A percentile compares a stretch with the other conserved stretches of the same genome.
Conservation (phyloP, 2,329 filamentous ascomycete genomes). For the Neopestalotiopsis rosae region DNA sequence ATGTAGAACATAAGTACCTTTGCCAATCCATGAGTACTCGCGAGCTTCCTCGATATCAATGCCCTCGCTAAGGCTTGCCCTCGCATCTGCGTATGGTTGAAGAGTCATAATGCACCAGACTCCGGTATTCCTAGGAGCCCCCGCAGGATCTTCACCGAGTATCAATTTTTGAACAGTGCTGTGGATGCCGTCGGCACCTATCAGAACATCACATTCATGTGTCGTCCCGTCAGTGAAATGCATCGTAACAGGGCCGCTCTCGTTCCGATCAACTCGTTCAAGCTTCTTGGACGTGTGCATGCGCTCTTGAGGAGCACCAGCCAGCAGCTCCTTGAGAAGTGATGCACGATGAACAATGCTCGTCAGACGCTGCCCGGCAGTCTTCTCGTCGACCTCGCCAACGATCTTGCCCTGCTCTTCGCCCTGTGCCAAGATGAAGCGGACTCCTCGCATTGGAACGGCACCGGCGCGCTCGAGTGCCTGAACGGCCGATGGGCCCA, state of each 20-base stretch:
- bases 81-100: constrained; percentile 26
- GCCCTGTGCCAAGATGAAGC: constrained; percentile 20
- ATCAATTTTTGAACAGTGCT: constrained; percentile 15
- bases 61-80: constrained; percentile 23
- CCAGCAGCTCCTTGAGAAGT: constrained; percentile 25
- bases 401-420: not conserved
- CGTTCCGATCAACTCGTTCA: constrained; percentile 8
- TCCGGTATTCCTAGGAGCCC: constrained; percentile 25
- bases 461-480: constrained; percentile 21
- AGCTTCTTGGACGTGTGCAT: constrained; percentile 22
- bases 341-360: constrained; percentile 27
- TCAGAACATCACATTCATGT: constrained; percentile 20
- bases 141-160: constrained; percentile 26
- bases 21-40: constrained; percentile 29
- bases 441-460: constrained; percentile 17
- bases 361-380: constrained; percentile 18
- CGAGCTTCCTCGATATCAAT: constrained; percentile 27
- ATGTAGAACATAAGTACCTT: constrained; percentile 23
- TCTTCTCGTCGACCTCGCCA: constrained; percentile 21
- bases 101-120: constrained; percentile 29
- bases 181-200: constrained; percentile 21
- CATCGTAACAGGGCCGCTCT: not conserved
- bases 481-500: constrained; percentile 16
- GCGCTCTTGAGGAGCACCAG: constrained; percentile 21
- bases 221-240: constrained; percentile 1